A percentile compares a stretch with the other conserved stretches of the same genome.
Conservation (phyloP, 192 early-diverging fungal genomes). For the Kappamyces sp. region DNA sequence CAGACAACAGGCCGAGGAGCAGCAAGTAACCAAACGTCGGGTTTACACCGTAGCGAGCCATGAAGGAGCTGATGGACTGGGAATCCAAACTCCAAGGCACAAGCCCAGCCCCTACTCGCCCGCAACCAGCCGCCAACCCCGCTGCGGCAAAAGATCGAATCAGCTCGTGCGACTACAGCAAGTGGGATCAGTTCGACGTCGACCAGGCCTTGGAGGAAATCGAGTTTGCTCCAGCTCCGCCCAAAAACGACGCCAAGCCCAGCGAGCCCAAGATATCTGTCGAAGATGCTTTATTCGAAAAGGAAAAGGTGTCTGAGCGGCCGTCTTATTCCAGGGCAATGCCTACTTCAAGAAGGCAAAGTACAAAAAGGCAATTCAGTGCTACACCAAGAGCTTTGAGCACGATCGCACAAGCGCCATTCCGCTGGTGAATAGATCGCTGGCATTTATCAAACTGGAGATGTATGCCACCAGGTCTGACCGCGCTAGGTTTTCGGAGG, state of each 20-base stretch:
- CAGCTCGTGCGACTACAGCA: slow-evolving; percentile 26
- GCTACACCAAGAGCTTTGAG: slow-evolving; percentile 54
- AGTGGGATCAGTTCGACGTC: slow-evolving; percentile 44
- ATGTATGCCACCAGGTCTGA: slow-evolving; percentile 30
- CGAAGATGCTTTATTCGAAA: slow-evolving; percentile 39
- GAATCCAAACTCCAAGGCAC: slow-evolving; percentile 38
- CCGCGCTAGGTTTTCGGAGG: slow-evolving; percentile 26
- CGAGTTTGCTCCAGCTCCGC: slow-evolving; percentile 12
- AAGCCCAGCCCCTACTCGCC: background rate
- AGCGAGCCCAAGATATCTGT: slow-evolving; percentile 1
- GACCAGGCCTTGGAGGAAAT: slow-evolving; percentile 28
- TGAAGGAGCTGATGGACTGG: slow-evolving; percentile 40
- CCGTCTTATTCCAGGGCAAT: slow-evolving; percentile 34
- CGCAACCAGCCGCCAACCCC: background rate
- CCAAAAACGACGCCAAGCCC: slow-evolving; percentile 6
- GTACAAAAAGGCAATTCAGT: slow-evolving; percentile 31
- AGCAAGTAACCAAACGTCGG: slow-evolving; percentile 19
- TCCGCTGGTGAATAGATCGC: slow-evolving; percentile 68
- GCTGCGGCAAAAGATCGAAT: slow-evolving; percentile 13
- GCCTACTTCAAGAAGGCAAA: slow-evolving; percentile 43
- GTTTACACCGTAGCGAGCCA: background rate
- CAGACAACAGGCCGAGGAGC: slow-evolving; percentile 40
- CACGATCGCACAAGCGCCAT: slow-evolving; percentile 56
- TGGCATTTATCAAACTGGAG: slow-evolving; percentile 72
- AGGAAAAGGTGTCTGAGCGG: slow-evolving; percentile 37